Evolutionary conservation across 495 filamentous ascomycete genomes (phyloP).

Genomic region (Aspergillus biplanus): DNA sequence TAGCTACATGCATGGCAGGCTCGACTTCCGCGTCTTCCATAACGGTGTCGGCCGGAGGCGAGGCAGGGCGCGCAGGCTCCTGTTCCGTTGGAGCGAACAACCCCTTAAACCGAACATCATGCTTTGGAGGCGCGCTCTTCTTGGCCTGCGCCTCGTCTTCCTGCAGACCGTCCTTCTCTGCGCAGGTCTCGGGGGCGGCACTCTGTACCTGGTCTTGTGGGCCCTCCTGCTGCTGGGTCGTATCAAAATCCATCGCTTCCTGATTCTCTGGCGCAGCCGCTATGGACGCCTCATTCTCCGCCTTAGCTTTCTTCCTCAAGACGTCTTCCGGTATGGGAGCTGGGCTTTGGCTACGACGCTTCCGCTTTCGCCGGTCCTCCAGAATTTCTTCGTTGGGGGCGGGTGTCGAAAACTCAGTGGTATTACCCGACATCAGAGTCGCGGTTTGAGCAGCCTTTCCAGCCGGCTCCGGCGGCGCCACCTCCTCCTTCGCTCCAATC

Average conservation of each 20-base stretch:
- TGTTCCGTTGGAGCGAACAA: slow-evolving; percentile 47
- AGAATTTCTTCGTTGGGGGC: slow-evolving; percentile 39
- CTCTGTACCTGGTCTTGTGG: background rate
- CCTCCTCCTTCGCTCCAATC: slow-evolving; percentile 4
- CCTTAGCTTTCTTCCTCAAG: slow-evolving; percentile 49
- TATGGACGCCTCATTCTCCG: slow-evolving; percentile 33
- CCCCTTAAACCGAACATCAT: slow-evolving; percentile 57
- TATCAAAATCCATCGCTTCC: slow-evolving; percentile 18
- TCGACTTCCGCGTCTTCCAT: slow-evolving; percentile 54
- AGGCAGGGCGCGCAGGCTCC: slow-evolving; percentile 26
- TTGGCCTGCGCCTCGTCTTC: slow-evolving; percentile 6
- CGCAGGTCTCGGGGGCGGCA: no score
- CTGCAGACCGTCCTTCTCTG: slow-evolving; percentile 4
- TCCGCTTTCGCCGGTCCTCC: slow-evolving; percentile 71
- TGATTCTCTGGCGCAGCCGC: slow-evolving; percentile 37
- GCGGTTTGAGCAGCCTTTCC: slow-evolving; percentile 24
- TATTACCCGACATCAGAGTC: slow-evolving; percentile 29
- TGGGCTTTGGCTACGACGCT: slow-evolving; percentile 73
- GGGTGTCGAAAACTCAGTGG: slow-evolving; percentile 40
- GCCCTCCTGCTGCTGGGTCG: slow-evolving; percentile 13
- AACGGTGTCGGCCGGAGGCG: slow-evolving; percentile 29
- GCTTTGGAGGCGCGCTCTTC: slow-evolving; percentile 30
- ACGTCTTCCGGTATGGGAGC: slow-evolving; percentile 54
- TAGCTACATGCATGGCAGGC: slow-evolving; percentile 81
- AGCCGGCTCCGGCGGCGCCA: slow-evolving; percentile 18